Conservation (phyloP, 2,329 filamentous ascomycete genomes). For the Harringtonia aguacate region DNA sequence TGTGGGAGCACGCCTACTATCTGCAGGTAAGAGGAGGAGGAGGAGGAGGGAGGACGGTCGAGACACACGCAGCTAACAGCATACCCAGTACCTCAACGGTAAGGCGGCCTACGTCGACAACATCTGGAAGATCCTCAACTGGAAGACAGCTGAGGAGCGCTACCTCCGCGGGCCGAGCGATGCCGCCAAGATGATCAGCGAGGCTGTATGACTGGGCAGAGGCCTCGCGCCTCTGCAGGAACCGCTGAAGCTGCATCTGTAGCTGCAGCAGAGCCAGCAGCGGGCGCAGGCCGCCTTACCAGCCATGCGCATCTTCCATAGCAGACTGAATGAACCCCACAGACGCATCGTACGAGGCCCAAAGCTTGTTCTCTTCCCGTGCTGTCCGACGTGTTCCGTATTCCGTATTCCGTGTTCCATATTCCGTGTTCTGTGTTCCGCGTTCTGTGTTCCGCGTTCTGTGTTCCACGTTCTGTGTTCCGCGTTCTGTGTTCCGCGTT, state of each 20-base stretch:
- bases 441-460: too few relatives aligned
- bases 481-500: too few relatives aligned
- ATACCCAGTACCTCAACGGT: slow-evolving; percentile 57
- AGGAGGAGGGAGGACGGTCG: slow-evolving; percentile 11
- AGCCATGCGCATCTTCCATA: too few relatives aligned
- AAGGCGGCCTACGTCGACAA: slow-evolving; percentile 67
- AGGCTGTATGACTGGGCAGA: slow-evolving; percentile 23
- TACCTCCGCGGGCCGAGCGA: slow-evolving; percentile 40
- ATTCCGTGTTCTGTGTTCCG: too few relatives aligned
- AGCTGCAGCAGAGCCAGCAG: too few relatives aligned
- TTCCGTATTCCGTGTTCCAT: too few relatives aligned
- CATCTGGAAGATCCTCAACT: slow-evolving; percentile 72
- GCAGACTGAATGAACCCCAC: too few relatives aligned
- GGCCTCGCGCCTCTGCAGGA: not conserved
- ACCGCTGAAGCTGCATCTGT: not conserved
- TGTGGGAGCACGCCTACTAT: slow-evolving; percentile 94
- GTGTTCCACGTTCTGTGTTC: too few relatives aligned
- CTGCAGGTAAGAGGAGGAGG: slow-evolving; percentile 44
- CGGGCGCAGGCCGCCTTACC: too few relatives aligned
- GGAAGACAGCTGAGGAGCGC: slow-evolving; percentile 57
- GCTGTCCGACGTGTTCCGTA: too few relatives aligned
- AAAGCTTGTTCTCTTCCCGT: too few relatives aligned
- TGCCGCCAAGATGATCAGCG: slow-evolving; percentile 32
- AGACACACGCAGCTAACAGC: not conserved
- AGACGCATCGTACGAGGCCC: too few relatives aligned